Evolutionary conservation across 2,329 filamentous ascomycete genomes (phyloP).

Genomic region (Monilinia fructigena): DNA sequence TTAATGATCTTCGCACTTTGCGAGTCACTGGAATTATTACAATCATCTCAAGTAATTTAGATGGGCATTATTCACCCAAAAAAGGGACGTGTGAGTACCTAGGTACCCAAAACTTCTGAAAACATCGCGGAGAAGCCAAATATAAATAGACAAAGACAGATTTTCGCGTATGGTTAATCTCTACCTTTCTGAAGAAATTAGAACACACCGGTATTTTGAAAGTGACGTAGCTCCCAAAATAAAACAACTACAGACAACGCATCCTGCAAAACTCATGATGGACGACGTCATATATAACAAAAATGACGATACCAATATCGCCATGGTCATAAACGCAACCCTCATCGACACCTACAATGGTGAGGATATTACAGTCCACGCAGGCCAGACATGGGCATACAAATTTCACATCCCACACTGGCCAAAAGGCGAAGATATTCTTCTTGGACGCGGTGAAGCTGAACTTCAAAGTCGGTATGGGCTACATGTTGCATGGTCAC

Average conservation of each 20-base stretch:
- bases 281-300: slow-evolving; percentile 16
- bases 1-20: not conserved
- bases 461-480: not conserved
- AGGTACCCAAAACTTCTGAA: not conserved
- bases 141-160: not conserved
- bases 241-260: not conserved
- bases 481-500: slow-evolving; percentile 18
- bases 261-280: not conserved
- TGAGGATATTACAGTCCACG: slow-evolving; percentile 6
- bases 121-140: not conserved
- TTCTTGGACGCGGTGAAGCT: slow-evolving; percentile 16
- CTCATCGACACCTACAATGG: slow-evolving; percentile 18
- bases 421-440: not conserved
- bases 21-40: not conserved
- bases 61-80: not conserved
- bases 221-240: not conserved
- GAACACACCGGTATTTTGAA: not conserved
- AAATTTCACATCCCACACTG: slow-evolving; percentile 14
- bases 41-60: not conserved
- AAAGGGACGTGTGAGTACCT: not conserved
- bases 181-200: not conserved
- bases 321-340: slow-evolving; percentile 15
- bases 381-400: slow-evolving; percentile 12
- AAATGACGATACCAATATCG: slow-evolving; percentile 15
- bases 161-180: not conserved